A percentile compares a stretch with the other conserved stretches of the same genome.
These are phyloP conservation scores for Sporothrix mexicana DNA, from an alignment of 2,329 filamentous ascomycete genomes.

Conservation along the genomic window DNA sequence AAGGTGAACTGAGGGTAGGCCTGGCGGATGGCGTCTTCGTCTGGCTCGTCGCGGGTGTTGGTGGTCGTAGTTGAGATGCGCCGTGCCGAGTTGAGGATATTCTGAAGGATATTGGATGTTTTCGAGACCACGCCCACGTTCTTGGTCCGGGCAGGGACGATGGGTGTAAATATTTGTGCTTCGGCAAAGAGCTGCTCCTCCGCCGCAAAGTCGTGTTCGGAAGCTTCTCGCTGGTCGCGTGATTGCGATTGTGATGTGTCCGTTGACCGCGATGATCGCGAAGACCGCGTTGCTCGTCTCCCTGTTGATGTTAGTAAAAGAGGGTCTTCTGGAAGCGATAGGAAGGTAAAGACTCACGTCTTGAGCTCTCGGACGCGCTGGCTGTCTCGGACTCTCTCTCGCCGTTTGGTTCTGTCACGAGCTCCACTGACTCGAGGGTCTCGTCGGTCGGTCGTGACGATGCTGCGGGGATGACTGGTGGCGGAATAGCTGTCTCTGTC, in stretches of 20 bases:
- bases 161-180: constrained; percentile 44
- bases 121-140: constrained; percentile 28
- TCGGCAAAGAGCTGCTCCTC: constrained; percentile 47
- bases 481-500: background rate
- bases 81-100: constrained; percentile 35
- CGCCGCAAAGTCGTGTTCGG: constrained; percentile 44
- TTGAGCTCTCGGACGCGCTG: constrained; percentile 4
- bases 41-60: constrained; percentile 24
- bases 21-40: constrained; percentile 34
- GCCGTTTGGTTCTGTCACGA: constrained; percentile 20
- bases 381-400: background rate
- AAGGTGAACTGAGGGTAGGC: constrained; percentile 37
- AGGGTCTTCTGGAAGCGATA: background rate
- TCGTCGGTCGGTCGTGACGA: constrained; percentile 9
- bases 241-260: constrained; percentile 32
- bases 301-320: background rate
- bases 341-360: background rate
- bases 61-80: constrained; percentile 8
- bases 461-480: background rate
- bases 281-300: background rate
- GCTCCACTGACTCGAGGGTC: constrained; percentile 28
- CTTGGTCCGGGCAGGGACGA: constrained; percentile 15
- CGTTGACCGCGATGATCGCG: constrained; percentile 1
- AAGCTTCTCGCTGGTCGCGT: background rate
- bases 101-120: constrained; percentile 36